phyloP scores from a whole-genome alignment of 2,329 filamentous ascomycete species.

The Didymella segeticola region DNA sequence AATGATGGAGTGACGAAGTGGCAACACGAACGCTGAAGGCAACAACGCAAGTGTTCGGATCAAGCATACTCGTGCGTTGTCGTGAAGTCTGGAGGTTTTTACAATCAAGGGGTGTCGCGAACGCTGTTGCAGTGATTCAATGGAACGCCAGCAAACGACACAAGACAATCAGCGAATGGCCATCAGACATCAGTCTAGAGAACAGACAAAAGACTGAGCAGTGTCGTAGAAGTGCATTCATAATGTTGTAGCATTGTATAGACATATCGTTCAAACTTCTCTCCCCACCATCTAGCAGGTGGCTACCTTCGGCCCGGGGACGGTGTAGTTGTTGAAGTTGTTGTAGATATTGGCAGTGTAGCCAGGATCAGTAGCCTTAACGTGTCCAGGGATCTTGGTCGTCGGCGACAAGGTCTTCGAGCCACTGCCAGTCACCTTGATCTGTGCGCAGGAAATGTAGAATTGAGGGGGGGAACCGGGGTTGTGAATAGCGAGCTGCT shows the following conservation, averaged over 20 bases:
- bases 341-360: slow-evolving; percentile 50
- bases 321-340: slow-evolving; percentile 46
- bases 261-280: too few species aligned
- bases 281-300: slow-evolving; percentile 35
- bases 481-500: slow-evolving; percentile 58
- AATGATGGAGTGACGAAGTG: slow-evolving; percentile 8
- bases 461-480: slow-evolving; percentile 36
- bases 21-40: slow-evolving; percentile 10
- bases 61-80: neutral
- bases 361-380: slow-evolving; percentile 44
- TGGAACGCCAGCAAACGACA: neutral
- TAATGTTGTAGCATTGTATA: neutral
- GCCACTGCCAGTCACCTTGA: slow-evolving; percentile 54
- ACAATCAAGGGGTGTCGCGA: slow-evolving; percentile 1
- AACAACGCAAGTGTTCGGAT: slow-evolving; percentile 6
- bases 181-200: too few species aligned
- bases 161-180: neutral
- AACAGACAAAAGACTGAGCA: neutral
- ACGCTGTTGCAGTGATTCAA: neutral
- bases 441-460: slow-evolving; percentile 54
- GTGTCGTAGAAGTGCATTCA: neutral
- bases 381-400: slow-evolving; percentile 45
- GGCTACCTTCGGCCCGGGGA: slow-evolving; percentile 47
- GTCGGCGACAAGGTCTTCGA: slow-evolving; percentile 30
- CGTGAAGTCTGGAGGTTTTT: neutral